These are phyloP conservation scores for Hydrangea macrophylla DNA, from an alignment of 148 eudicot genomes.

Conservation along the genomic window DNA sequence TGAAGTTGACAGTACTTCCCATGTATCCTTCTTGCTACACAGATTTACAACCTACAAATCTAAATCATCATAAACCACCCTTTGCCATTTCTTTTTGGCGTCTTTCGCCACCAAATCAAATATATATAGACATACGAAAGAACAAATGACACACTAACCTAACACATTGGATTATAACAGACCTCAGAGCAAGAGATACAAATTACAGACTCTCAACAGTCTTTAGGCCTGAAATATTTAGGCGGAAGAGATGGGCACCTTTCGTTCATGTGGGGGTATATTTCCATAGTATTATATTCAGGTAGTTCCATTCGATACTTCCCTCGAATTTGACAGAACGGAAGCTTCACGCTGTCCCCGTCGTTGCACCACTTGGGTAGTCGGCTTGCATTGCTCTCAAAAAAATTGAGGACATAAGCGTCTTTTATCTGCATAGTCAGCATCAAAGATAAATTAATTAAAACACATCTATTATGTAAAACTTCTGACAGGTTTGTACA, in stretches of 20 bases:
- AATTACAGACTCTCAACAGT: constrained; percentile 40
- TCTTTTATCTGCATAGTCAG: constrained; percentile 74
- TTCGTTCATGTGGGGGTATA: constrained; percentile 83
- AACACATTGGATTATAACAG: not conserved
- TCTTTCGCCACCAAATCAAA: not conserved
- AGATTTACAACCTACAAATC: no score
- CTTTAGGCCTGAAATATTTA: constrained; percentile 49
- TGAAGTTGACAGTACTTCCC: no score
- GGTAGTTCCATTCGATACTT: constrained; percentile 93
- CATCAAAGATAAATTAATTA: not conserved
- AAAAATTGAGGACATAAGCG: constrained; percentile 80
- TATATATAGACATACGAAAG: constrained; percentile 15
- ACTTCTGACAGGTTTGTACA: no score
- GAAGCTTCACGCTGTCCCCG: constrained; percentile 66
- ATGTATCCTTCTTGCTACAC: no score
- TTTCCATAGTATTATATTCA: constrained; percentile 72
- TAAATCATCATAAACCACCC: no score
- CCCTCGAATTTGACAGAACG: constrained; percentile 87
- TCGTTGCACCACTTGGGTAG: constrained; percentile 96
- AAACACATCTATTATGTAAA: not conserved
- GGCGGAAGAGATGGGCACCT: constrained; percentile 89
- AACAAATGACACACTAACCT: not conserved
- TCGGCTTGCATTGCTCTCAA: constrained; percentile 67
- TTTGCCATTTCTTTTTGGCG: no score
- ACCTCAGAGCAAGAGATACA: not conserved